Evolutionary conservation across 345 rosid genomes (phyloP).

Genomic region (Rhizophora mangle): DNA sequence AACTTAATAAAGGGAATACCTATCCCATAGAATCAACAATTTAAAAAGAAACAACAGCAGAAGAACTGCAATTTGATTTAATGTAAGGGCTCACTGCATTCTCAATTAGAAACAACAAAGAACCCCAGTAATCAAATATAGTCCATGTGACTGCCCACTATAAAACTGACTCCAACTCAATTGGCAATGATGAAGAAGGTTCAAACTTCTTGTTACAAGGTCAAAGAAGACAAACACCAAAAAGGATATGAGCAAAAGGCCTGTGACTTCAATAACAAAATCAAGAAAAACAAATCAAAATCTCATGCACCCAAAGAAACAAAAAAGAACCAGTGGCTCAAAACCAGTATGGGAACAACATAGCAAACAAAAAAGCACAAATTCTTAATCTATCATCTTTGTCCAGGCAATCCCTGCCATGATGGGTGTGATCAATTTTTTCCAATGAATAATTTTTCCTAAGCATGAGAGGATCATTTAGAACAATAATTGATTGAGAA

Average conservation of each 20-base stretch:
- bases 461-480: constrained; percentile 12
- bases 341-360: constrained; percentile 31
- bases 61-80: constrained; percentile 19
- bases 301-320: constrained; percentile 12
- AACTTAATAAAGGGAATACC: constrained; percentile 5
- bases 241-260: background rate
- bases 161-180: constrained; percentile 18
- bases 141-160: constrained; percentile 22
- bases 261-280: constrained; percentile 19
- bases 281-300: constrained; percentile 14
- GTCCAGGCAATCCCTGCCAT: constrained; percentile 20
- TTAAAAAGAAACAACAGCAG: constrained; percentile 6
- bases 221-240: constrained; percentile 21
- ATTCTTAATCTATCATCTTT: constrained; percentile 20
- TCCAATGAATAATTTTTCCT: constrained; percentile 16
- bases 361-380: constrained; percentile 19
- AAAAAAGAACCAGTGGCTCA: constrained; percentile 11
- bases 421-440: constrained; percentile 19
- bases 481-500: constrained; percentile 5
- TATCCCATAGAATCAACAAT: constrained; percentile 14
- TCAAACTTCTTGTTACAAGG: constrained; percentile 21
- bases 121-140: constrained; percentile 13
- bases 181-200: constrained; percentile 15
- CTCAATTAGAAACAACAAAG: constrained; percentile 2
- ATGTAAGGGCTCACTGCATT: constrained; percentile 12